Evolutionary conservation across 768 basidiomycete species (phyloP).

Genomic region (Crassisporium funariophilum): DNA sequence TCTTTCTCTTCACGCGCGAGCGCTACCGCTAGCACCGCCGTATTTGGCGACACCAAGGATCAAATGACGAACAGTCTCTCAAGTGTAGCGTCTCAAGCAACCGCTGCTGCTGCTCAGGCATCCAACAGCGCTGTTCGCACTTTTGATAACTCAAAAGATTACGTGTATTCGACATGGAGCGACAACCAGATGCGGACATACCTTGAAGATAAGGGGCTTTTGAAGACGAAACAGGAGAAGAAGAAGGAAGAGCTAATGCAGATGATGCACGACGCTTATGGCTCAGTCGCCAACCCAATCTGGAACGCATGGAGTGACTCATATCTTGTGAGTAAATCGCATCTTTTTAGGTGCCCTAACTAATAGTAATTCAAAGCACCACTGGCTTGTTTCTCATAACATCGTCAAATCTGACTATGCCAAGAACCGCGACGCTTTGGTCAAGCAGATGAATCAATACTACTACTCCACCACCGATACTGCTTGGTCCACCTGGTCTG

Average conservation of each 20-base stretch:
- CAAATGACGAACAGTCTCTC: constrained; percentile 43
- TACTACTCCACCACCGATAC: constrained; percentile 64
- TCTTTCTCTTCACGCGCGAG: constrained; percentile 54
- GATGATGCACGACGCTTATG: constrained; percentile 72
- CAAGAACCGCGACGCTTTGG: constrained; percentile 63
- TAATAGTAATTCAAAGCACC: constrained; percentile 44
- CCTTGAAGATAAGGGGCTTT: constrained; percentile 72
- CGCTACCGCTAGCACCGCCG: constrained; percentile 48
- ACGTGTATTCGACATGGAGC: constrained; percentile 88
- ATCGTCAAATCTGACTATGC: constrained; percentile 57
- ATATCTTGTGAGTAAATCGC: constrained; percentile 60
- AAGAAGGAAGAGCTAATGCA: constrained; percentile 68
- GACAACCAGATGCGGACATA: constrained; percentile 72
- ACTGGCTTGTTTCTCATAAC: constrained; percentile 83
- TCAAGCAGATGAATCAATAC: constrained; percentile 72
- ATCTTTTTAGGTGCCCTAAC: not conserved
- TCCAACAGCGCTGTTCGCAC: constrained; percentile 49
- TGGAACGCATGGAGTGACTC: constrained; percentile 90
- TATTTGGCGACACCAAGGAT: constrained; percentile 45
- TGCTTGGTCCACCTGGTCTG: constrained; percentile 73
- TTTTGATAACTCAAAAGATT: constrained; percentile 80
- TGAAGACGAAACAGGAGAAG: constrained; percentile 61
- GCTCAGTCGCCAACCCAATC: constrained; percentile 57
- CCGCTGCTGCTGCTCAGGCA: constrained; percentile 44
- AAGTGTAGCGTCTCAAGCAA: constrained; percentile 33